Evolutionary conservation across 1,284 basidiomycete genomes (phyloP).

Genomic region (Cystobasidiaceae sp.): DNA sequence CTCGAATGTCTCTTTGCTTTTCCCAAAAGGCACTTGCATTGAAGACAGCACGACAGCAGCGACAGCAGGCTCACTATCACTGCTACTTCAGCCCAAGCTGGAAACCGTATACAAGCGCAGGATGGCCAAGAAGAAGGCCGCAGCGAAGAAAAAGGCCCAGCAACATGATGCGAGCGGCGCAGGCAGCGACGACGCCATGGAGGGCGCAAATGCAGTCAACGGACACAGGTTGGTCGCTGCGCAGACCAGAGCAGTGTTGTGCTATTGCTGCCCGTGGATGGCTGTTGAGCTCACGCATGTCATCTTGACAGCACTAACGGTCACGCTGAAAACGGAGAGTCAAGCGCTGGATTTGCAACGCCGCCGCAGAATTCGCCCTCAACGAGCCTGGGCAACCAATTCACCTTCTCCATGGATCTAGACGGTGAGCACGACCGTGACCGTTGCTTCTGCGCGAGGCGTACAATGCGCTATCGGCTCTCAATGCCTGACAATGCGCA

Average conservation of each 20-base stretch:
- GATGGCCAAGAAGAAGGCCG: slow-evolving; percentile 32
- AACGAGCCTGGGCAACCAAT: slow-evolving; percentile 8
- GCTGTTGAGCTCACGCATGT: not conserved
- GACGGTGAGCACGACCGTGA: not conserved
- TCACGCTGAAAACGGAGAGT: not conserved
- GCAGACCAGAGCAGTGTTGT: too few relatives aligned
- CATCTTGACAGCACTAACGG: not conserved
- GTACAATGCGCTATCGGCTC: not conserved
- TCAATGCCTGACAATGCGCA: not conserved
- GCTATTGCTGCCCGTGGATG: not conserved
- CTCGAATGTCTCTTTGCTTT: too few relatives aligned
- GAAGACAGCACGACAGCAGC: too few relatives aligned
- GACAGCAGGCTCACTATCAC: not conserved
- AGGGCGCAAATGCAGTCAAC: not conserved
- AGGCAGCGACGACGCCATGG: not conserved
- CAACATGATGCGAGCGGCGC: slow-evolving; percentile 3
- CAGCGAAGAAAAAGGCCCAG: slow-evolving; percentile 11
- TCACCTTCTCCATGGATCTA: slow-evolving; percentile 26
- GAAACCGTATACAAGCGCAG: slow-evolving; percentile 13
- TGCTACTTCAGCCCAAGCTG: not conserved
- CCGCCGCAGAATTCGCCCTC: slow-evolving; percentile 2
- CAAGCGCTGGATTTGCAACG: not conserved
- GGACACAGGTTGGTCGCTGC: slow-evolving; percentile 1
- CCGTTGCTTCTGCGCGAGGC: not conserved
- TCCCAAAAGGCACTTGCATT: too few relatives aligned